phyloP scores from a whole-genome alignment of 2,329 filamentous ascomycete species.

The Lachnellula occidentalis region DNA sequence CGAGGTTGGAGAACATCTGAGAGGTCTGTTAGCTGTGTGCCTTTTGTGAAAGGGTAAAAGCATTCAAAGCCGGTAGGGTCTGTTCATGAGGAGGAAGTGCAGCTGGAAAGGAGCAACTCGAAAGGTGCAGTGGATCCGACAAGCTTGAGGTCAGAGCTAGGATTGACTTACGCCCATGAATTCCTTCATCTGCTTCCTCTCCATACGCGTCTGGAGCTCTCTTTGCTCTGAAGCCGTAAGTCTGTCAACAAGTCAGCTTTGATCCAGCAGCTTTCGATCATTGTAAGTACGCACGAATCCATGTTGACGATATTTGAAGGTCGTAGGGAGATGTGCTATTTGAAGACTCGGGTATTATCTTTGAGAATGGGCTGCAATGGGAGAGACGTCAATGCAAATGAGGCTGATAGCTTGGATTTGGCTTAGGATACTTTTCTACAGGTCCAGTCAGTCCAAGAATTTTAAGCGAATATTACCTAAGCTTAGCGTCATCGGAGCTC shows the following conservation, averaged over 20 bases:
- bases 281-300: conserved; percentile 27
- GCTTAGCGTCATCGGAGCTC: neutral
- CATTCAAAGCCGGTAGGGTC: no score
- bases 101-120: no score
- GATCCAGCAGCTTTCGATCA: neutral
- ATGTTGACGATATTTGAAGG: conserved; percentile 35
- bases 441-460: no score
- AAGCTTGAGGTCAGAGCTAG: no score
- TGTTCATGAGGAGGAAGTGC: no score
- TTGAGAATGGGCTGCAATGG: neutral
- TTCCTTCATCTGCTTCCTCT: conserved; percentile 97
- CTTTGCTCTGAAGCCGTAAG: conserved; percentile 64
- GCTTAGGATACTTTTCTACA: neutral
- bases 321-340: neutral
- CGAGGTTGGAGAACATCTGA: conserved; percentile 60
- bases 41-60: neutral
- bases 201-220: conserved; percentile 90
- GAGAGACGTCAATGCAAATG: neutral
- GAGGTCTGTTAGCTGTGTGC: conserved; percentile 10
- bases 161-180: conserved; percentile 79
- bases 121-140: no score
- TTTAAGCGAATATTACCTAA: neutral
- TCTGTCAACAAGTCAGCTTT: conserved; percentile 20
- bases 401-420: conserved; percentile 1
- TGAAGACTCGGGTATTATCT: neutral